Evolutionary conservation across 2,329 filamentous ascomycete species (phyloP).

Genomic region (Diplodia seriata): DNA sequence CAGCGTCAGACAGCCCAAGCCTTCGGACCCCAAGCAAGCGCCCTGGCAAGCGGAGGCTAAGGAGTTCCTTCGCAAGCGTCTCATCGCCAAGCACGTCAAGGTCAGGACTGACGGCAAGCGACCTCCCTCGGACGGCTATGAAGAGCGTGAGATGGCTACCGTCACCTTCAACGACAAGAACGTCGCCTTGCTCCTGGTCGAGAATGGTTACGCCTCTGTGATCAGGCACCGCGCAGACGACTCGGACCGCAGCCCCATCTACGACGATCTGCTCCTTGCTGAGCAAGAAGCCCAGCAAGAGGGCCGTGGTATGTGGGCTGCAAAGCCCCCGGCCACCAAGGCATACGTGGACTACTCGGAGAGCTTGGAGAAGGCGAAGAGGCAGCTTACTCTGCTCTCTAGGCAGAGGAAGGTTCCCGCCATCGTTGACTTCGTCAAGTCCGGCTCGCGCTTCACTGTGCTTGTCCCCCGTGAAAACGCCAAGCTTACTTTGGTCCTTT

Average conservation of each 20-base stretch:
- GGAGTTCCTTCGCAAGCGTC: slow-evolving; percentile 89
- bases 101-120: slow-evolving; percentile 89
- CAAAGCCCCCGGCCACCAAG: slow-evolving; percentile 83
- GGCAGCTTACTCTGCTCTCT: slow-evolving; percentile 85
- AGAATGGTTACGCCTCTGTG: slow-evolving; percentile 90
- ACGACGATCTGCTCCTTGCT: slow-evolving; percentile 83
- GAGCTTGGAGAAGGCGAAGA: slow-evolving; percentile 91
- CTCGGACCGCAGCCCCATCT: slow-evolving; percentile 90
- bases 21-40: slow-evolving; percentile 82
- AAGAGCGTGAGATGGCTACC: slow-evolving; percentile 93
- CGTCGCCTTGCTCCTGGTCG: slow-evolving; percentile 81
- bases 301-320: slow-evolving; percentile 93
- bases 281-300: slow-evolving; percentile 84
- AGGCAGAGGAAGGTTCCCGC: slow-evolving; percentile 92
- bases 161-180: slow-evolving; percentile 86
- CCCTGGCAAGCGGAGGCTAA: slow-evolving; percentile 94
- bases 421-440: slow-evolving; percentile 96
- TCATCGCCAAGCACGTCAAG: slow-evolving; percentile 95
- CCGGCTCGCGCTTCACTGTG: slow-evolving; percentile 92
- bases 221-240: slow-evolving; percentile 96
- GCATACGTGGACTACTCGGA: slow-evolving; percentile 91
- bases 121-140: slow-evolving; percentile 86
- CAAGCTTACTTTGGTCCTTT: slow-evolving; percentile 93
- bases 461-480: slow-evolving; percentile 90
- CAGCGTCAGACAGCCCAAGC: slow-evolving; percentile 92